phyloP scores from a whole-genome alignment of 148 eudicot genomes.

The Oxyria digyna region DNA sequence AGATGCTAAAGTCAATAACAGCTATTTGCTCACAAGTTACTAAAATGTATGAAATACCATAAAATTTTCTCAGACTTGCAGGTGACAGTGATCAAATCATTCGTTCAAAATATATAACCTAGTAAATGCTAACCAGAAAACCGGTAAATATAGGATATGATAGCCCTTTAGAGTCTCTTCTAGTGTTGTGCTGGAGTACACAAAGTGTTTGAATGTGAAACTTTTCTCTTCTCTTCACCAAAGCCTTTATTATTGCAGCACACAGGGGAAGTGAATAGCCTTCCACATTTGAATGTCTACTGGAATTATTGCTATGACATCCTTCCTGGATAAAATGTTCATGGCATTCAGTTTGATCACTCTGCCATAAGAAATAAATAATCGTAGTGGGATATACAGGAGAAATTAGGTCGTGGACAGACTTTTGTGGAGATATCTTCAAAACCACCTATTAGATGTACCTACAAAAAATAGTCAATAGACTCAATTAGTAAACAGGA shows the following conservation, averaged over 20 bases:
- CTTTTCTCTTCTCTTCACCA: slow-evolving; percentile 39
- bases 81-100: background rate
- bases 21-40: background rate
- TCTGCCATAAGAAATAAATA: slow-evolving; percentile 8
- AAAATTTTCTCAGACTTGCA: background rate
- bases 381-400: slow-evolving; percentile 11
- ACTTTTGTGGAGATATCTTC: slow-evolving; percentile 54
- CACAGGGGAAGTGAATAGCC: slow-evolving; percentile 80
- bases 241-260: slow-evolving; percentile 49
- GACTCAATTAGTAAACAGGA: background rate
- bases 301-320: slow-evolving; percentile 13
- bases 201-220: slow-evolving; percentile 71
- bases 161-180: slow-evolving; percentile 51
- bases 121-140: slow-evolving; percentile 47
- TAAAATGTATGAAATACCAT: background rate
- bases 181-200: slow-evolving; percentile 78
- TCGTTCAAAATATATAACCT: background rate
- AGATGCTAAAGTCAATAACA: background rate
- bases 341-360: slow-evolving; percentile 6
- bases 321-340: slow-evolving; percentile 27
- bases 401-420: slow-evolving; percentile 21
- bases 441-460: slow-evolving; percentile 83
- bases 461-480: slow-evolving; percentile 33
- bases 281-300: slow-evolving; percentile 14
- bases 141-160: slow-evolving; percentile 65